These are phyloP conservation scores for Pelagomonas calceolata DNA, from an alignment of 108 stramenopile genomes.

Conservation along the genomic window DNA sequence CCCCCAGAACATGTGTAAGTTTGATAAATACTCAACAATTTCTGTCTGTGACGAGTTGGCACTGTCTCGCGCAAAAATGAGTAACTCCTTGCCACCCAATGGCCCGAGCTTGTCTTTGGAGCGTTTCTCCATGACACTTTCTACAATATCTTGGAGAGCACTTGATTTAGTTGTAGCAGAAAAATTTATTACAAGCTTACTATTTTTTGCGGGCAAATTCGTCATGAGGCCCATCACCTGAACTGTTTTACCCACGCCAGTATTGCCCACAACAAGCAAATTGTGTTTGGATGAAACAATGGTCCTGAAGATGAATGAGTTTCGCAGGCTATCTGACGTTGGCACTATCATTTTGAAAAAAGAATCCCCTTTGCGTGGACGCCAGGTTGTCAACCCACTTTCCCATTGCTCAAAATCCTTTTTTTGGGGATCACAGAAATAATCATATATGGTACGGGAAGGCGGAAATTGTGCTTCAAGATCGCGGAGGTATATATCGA, in stretches of 20 bases:
- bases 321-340: slow-evolving; percentile 44
- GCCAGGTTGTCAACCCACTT: slow-evolving; percentile 34
- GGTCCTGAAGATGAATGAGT: slow-evolving; percentile 26
- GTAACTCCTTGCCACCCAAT: slow-evolving; percentile 41
- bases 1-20: too few species aligned
- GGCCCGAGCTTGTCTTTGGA: slow-evolving; percentile 57
- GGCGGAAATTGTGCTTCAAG: slow-evolving; percentile 52
- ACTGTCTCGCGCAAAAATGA: too few species aligned
- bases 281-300: slow-evolving; percentile 15
- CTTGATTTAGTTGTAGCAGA: slow-evolving; percentile 34
- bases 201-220: slow-evolving; percentile 27
- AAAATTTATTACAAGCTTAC: slow-evolving; percentile 42
- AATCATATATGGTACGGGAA: slow-evolving; percentile 44
- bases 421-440: slow-evolving; percentile 39
- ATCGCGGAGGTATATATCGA: slow-evolving; percentile 44
- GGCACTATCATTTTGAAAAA: slow-evolving; percentile 48
- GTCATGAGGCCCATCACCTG: slow-evolving; percentile 22
- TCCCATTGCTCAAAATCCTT: slow-evolving; percentile 48
- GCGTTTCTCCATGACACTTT: slow-evolving; percentile 53
- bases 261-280: slow-evolving; percentile 37
- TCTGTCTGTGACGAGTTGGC: too few species aligned
- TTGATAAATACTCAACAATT: too few species aligned
- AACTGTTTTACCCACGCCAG: slow-evolving; percentile 51
- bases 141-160: slow-evolving; percentile 42
- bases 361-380: slow-evolving; percentile 26